These are phyloP conservation scores for Solanum pennellii DNA, from an alignment of 257 asterid genomes.

Conservation along the genomic window DNA sequence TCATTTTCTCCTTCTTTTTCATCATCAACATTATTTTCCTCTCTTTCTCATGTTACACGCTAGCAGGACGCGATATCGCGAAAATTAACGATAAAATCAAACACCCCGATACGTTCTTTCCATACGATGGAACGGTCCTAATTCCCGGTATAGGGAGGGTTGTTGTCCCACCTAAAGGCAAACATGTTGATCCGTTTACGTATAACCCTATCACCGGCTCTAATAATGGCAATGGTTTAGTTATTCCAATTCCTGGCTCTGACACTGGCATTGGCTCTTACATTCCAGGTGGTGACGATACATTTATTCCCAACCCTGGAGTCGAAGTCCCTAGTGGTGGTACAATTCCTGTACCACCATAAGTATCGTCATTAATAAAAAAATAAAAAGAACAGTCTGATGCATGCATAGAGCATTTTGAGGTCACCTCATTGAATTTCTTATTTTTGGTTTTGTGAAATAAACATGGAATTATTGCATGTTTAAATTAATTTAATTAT, in stretches of 20 bases:
- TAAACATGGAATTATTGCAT: neutral
- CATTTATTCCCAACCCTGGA: constrained; percentile 23
- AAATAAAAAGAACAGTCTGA: neutral
- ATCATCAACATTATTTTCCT: neutral
- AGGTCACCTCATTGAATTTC: constrained; percentile 8
- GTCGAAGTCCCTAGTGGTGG: constrained; percentile 10
- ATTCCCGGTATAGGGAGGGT: constrained; percentile 63
- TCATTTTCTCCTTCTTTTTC: neutral
- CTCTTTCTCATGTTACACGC: neutral
- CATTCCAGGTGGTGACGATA: constrained; percentile 5
- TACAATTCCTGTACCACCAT: constrained; percentile 29
- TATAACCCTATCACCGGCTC: constrained; percentile 62
- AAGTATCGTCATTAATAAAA: neutral
- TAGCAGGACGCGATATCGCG: neutral
- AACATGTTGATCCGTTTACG: constrained; percentile 15
- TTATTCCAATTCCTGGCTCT: neutral
- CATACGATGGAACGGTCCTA: constrained; percentile 42
- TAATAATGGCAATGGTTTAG: constrained; percentile 12
- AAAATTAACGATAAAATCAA: neutral
- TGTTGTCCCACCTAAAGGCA: constrained; percentile 32
- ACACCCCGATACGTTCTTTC: constrained; percentile 2
- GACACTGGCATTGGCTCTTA: neutral
- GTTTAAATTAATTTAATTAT: neutral
- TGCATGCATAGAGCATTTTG: neutral
- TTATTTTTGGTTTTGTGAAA: neutral